Evolutionary conservation across 2,329 filamentous ascomycete genomes (phyloP), one percentile per base, ranked within the genome.

Genomic region (Fusarium armeniacum): DNA sequence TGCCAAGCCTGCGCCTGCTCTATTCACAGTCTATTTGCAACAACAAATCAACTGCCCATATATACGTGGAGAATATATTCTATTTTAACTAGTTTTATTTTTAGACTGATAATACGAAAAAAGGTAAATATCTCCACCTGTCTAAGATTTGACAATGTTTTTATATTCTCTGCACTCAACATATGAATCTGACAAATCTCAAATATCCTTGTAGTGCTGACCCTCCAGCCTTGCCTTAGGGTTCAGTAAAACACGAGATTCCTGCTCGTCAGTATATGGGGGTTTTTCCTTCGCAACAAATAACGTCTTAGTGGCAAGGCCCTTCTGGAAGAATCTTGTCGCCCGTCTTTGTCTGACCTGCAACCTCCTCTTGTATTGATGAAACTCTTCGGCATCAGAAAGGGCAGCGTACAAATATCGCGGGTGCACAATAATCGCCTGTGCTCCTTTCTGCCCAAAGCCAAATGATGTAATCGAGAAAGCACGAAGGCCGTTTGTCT

Each of bases 381-480:
- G 35, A 36, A 36, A 36, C 18, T 36, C 35, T 18, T 36, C 35
- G 5, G 35, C 35, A n/a, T 36, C 35, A 36, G 35, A 36, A 36
- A 36, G 35, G 16, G 41, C 22, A 20, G 41, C 41, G 16, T 24
- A 44, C 22, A 44, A 26, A 24, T 44, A 44, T 16, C 41, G 22
- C 20, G 41, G 41, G 16, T 44, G 41, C 11, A 44, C 24, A 20
- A 44, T 22, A 16, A 44, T 44, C 7, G 49, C 49, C 26, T 52
- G 49, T 6, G 49, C 49, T 16, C 36, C 49, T 40, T 52, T 52
- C 18, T 52, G 49, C 8, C 47, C 47, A 20, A 50, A 50, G 5
- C 47, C 47, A 20, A 50, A 50, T 20, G 47, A 50, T 36, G 47
- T 50, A 8, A 50, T 26, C 3, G 47, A 50, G 22, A 8, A 36